phyloP scores from a whole-genome alignment of 805 yeast genomes.

The Metschnikowia hibisci region DNA sequence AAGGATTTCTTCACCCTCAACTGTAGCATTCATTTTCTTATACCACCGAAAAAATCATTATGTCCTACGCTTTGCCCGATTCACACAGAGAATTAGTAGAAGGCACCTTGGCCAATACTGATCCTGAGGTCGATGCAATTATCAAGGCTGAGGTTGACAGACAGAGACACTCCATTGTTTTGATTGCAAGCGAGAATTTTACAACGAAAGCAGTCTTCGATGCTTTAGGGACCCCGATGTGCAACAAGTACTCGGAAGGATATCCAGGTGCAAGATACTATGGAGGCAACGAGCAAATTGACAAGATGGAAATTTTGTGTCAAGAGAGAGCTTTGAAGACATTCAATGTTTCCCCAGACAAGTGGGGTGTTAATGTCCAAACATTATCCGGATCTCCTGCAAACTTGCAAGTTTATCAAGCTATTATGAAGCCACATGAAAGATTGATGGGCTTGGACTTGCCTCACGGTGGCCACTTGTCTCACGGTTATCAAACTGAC shows the following conservation, averaged over 20 bases:
- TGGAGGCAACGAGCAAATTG: constrained; percentile 97
- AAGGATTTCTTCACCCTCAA: not conserved
- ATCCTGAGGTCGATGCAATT: constrained; percentile 74
- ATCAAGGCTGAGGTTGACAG: constrained; percentile 79
- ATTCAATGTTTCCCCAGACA: constrained; percentile 69
- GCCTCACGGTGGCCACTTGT: constrained; percentile 98
- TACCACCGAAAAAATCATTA: constrained; percentile 12
- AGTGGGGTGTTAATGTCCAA: constrained; percentile 99
- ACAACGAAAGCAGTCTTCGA: constrained; percentile 95
- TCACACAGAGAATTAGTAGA: constrained; percentile 53
- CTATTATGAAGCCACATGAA: constrained; percentile 91
- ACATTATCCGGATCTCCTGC: constrained; percentile 97
- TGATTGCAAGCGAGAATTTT: constrained; percentile 96
- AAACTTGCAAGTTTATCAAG: constrained; percentile 93
- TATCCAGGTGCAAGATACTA: constrained; percentile 99
- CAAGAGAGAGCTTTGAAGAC: constrained; percentile 93
- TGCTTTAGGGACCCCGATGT: constrained; percentile 95
- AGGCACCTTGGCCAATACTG: constrained; percentile 60
- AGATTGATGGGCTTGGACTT: constrained; percentile 97
- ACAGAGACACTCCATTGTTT: constrained; percentile 88
- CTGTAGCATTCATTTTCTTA: not conserved
- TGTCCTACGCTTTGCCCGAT: constrained; percentile 47
- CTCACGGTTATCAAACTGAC: constrained; percentile 97
- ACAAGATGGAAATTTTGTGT: constrained; percentile 87
- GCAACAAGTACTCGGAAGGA: constrained; percentile 98